Evolutionary conservation across 169 alveolate genomes (phyloP).

Genomic region (Cyclospora cayetanensis): DNA sequence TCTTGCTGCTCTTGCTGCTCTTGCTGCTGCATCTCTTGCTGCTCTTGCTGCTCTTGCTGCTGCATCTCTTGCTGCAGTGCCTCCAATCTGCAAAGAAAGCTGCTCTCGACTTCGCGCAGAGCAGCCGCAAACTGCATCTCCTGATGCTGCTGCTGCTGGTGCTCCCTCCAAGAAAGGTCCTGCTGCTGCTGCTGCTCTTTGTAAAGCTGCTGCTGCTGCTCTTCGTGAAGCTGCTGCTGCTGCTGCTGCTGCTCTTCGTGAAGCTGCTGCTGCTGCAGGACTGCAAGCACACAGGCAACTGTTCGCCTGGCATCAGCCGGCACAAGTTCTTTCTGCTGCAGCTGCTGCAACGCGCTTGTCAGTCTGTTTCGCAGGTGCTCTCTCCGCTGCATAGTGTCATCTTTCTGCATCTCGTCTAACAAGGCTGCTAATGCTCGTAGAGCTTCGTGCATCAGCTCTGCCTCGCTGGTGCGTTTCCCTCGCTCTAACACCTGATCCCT

Average conservation of each 20-base stretch:
- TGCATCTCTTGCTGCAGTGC: background rate
- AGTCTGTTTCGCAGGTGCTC: background rate
- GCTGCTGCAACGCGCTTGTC: constrained; percentile 9
- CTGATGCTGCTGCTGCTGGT: constrained; percentile 45
- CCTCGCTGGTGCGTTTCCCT: background rate
- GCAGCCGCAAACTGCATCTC: constrained; percentile 42
- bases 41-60: background rate
- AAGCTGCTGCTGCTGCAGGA: background rate
- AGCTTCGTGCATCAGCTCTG: background rate
- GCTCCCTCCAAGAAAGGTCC: constrained; percentile 28
- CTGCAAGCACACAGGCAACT: background rate
- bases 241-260: constrained; percentile 20
- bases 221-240: constrained; percentile 53
- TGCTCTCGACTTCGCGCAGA: constrained; percentile 14
- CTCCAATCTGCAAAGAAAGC: background rate
- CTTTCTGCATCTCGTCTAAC: background rate
- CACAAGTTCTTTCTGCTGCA: background rate
- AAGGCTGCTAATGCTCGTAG: background rate
- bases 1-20: background rate
- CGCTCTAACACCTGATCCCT: no score
- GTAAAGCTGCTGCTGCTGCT: no score
- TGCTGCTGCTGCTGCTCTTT: constrained; percentile 11
- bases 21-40: background rate
- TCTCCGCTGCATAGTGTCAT: background rate
- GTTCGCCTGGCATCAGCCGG: background rate